phyloP scores from a whole-genome alignment of 495 filamentous ascomycete genomes.

The Neurospora sp. region DNA sequence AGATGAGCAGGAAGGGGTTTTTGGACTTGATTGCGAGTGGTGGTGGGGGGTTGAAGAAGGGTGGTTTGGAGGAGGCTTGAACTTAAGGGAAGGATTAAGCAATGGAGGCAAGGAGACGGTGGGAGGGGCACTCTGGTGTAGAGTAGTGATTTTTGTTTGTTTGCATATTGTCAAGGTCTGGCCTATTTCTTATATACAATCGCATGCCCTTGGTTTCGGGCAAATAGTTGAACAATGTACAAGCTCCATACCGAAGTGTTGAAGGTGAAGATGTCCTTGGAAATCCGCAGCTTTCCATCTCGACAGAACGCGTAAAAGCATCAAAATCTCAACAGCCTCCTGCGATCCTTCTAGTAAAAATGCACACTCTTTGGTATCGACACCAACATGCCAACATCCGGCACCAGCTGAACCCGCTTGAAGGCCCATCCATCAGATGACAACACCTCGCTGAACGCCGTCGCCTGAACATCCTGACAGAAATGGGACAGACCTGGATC shows the following conservation, averaged over 20 bases:
- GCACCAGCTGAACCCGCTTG: too few species aligned
- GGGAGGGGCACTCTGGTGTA: neutral
- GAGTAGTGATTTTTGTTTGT: neutral
- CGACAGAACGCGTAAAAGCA: neutral
- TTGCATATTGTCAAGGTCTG: neutral
- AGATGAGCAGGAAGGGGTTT: constrained; percentile 95
- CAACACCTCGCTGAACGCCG: neutral
- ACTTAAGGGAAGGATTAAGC: too few species aligned
- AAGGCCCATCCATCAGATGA: too few species aligned
- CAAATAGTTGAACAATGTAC: neutral
- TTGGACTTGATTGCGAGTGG: constrained; percentile 76
- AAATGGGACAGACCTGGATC: too few species aligned
- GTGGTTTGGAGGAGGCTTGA: constrained; percentile 41
- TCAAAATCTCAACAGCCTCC: neutral
- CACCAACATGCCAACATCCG: neutral
- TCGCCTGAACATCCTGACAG: too few species aligned
- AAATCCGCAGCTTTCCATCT: neutral
- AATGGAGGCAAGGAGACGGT: too few species aligned
- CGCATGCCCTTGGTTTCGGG: neutral
- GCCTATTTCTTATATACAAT: neutral
- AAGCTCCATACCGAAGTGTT: neutral
- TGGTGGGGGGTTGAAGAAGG: constrained; percentile 41
- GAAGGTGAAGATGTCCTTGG: neutral
- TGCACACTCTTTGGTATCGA: neutral
- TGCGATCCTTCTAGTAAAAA: neutral